Evolutionary conservation across 140 eudicot genomes (phyloP), one percentile per base, ranked within the genome.

Genomic region (Stevia rebaudiana): DNA sequence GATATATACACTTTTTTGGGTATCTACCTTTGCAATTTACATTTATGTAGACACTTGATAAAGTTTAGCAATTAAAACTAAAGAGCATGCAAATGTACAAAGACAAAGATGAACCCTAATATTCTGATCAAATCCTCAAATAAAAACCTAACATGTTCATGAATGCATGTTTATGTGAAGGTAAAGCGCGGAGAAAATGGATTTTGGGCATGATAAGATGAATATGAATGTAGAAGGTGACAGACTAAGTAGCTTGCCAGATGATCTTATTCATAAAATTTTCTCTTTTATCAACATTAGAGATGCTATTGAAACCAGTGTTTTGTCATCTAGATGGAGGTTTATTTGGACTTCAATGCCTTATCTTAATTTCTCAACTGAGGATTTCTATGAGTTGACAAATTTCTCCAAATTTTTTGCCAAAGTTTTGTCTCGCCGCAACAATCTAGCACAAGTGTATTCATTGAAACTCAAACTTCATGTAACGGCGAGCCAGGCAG

Each of bases 161-260:
- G 46, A 40, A 43, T 43, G 8, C 19, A 2, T 43, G 6, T 41
- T 41, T 12, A 1, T 48, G 2, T 48, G 5, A 48, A 48, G 28
- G 28, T 48, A 48, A 5, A 41, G 47, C 13, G 66, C 0, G 5
- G 21, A 22, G 16, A 71, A 7, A 16, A 72, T 62, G 77, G 22
- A 25, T 41, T 19, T 23, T 70, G 11, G 30, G 4, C 10, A 12
- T 17, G 23, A 21, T 21, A 21, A 36, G 43, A 46, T 11, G 60
- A 53, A 57, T 37, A 63, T 0, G 56, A 19, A 25, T 37, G 24
- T 23, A 28, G 48, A 63, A 43, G 39, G 13, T 0, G 73, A 73
- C 36, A 64, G 68, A 73, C 41, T 73, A 15, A 73, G 79, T 52
- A 30, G 10, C 59, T 61, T 75, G 60, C 79, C 79, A 12, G 79